Evolutionary conservation across 2,329 filamentous ascomycete species (phyloP).

Genomic region (Fusarium proliferatum): DNA sequence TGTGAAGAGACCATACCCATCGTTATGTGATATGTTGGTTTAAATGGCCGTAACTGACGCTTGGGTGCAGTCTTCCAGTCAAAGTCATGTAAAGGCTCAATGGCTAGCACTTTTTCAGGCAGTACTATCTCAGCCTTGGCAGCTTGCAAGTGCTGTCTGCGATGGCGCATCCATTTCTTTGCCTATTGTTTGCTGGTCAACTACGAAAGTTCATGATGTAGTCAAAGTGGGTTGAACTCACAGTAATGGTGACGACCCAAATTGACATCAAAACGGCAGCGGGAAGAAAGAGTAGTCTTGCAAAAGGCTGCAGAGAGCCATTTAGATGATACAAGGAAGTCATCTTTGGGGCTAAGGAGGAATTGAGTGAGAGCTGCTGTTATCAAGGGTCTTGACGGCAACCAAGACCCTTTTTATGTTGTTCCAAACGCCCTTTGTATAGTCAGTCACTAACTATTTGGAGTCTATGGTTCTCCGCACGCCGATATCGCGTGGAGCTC

Average conservation of each 20-base stretch:
- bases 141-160: constrained; percentile 11
- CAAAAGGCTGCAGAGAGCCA: neutral
- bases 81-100: constrained; percentile 21
- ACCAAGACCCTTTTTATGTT: neutral
- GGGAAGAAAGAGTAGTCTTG: constrained; percentile 19
- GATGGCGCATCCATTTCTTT: constrained; percentile 36
- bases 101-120: neutral
- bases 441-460: neutral
- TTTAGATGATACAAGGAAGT: neutral
- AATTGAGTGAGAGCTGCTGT: neutral
- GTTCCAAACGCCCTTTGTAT: neutral
- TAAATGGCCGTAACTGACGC: constrained; percentile 21
- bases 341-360: neutral
- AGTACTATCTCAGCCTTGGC: neutral
- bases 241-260: constrained; percentile 15
- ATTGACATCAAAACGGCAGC: constrained; percentile 12
- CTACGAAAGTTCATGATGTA: neutral
- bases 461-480: constrained; percentile 24
- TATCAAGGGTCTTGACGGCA: neutral
- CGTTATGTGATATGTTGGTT: constrained; percentile 33
- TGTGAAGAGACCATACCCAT: constrained; percentile 8
- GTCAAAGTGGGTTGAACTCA: neutral
- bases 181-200: constrained; percentile 2
- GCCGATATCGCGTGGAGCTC: constrained; percentile 31
- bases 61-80: constrained; percentile 22